Base-by-base conservation (phyloP, 768 basidiomycete genomes). In the Collybia mongolica region DNA sequence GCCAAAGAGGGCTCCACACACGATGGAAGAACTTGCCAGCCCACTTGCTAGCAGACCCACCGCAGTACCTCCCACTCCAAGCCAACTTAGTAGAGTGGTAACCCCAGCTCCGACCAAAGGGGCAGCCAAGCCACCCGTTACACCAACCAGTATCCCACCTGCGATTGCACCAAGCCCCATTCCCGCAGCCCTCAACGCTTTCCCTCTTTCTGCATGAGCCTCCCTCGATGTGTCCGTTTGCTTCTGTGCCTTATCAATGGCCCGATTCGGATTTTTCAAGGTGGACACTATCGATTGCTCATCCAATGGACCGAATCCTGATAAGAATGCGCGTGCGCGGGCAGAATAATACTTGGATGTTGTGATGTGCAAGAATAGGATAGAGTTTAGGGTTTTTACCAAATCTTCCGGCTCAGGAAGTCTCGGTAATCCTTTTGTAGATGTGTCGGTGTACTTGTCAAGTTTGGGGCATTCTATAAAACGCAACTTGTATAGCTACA, bases 61-160 rank as follows among this genome's bases (percentile, higher is more conserved):
- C 7, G 76, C 68, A 2, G 80, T 79, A 1, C 81, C 81, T 23
- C 81, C 80, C 8, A 83, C 59, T 0, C 81, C 81, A 1, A 82
- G 58, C 64, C 72, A 74, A 1, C 78, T 76, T 7, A 83, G 64
- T 5, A 81, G 56, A 15, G 74, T 72, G 2, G 72, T 65, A 15
- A 80, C 70, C 2, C 73, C 78, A 14, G 79, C 80, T n/a, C 80
- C 80, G 5, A 84, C 76, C 0, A 83, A 55, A 12, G 81, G 81
- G 8, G 81, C 81, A 2, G 80, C 81, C 8, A 82, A 69, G 14
- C 82, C 81, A 40, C 81, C 82, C n/a, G 80, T 81, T 19, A 82
- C 70, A 3, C 80, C 82, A 12, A 82, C 63, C 26, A 82, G 65
- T 18, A 81, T 70, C 12, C 81, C 81, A 12, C 80, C 81, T 3